Conservation (phyloP, 352 stramenopile genomes). For the Phytophthora citricola region DNA sequence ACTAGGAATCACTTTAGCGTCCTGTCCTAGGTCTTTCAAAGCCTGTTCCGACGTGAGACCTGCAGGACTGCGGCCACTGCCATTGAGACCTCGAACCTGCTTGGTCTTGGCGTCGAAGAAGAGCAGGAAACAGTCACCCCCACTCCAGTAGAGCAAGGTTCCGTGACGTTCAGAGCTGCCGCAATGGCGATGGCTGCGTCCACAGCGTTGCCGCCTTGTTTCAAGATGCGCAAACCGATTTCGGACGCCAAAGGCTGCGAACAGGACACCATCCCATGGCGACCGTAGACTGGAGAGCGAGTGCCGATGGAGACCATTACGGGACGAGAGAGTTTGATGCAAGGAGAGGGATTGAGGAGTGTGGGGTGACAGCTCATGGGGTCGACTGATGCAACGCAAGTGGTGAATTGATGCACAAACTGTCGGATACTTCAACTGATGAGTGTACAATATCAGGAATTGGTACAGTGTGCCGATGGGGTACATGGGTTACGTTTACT, state of each 20-base stretch:
- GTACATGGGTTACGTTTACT: not conserved
- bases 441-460: not conserved
- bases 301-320: conserved; percentile 60
- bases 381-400: not conserved
- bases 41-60: conserved; percentile 85
- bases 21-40: conserved; percentile 45
- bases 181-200: conserved; percentile 87
- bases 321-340: not conserved
- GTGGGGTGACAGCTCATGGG: not conserved
- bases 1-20: conserved; percentile 46
- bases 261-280: conserved; percentile 92
- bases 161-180: conserved; percentile 65
- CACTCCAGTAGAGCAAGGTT: conserved; percentile 83
- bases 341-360: conserved; percentile 16
- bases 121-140: conserved; percentile 96
- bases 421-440: conserved; percentile 8
- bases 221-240: conserved; percentile 92
- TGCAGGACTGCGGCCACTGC: conserved; percentile 87
- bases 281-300: conserved; percentile 90
- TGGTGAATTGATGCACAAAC: not conserved
- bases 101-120: conserved; percentile 92
- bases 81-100: conserved; percentile 92
- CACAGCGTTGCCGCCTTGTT: conserved; percentile 93
- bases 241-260: conserved; percentile 95
- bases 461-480: not conserved